Conservation (phyloP, 805 yeast species). For the Candida chilensis region DNA sequence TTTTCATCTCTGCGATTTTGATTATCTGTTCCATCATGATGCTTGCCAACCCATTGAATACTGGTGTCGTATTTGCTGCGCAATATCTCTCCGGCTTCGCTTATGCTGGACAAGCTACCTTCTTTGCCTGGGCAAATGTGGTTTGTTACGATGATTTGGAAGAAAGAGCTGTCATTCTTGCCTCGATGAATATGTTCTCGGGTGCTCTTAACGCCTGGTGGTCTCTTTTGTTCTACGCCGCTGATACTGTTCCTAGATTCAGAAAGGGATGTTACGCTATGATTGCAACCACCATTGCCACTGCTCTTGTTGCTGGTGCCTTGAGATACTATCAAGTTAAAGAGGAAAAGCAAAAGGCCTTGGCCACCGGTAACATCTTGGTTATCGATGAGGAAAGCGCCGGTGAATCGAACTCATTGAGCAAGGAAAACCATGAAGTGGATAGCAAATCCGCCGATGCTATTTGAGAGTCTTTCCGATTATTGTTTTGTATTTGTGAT, state of each 20-base stretch:
- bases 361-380: too few species aligned
- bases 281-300: constrained; percentile 38
- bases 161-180: constrained; percentile 56
- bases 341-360: constrained; percentile 15
- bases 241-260: constrained; percentile 41
- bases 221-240: constrained; percentile 43
- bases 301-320: constrained; percentile 25
- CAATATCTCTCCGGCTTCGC: constrained; percentile 47
- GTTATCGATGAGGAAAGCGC: too few species aligned
- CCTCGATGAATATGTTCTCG: constrained; percentile 58
- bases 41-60: constrained; percentile 25
- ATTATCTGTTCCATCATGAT: constrained; percentile 39
- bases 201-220: constrained; percentile 62
- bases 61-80: constrained; percentile 35
- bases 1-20: constrained; percentile 30
- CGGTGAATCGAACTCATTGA: too few species aligned
- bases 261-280: constrained; percentile 48
- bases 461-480: too few species aligned
- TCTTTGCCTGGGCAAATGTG: constrained; percentile 57
- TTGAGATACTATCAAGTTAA: constrained; percentile 33
- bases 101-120: constrained; percentile 51
- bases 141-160: constrained; percentile 50
- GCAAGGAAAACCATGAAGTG: too few species aligned
- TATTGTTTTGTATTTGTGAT: too few species aligned
- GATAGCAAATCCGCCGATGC: too few species aligned